Evolutionary conservation across 352 stramenopile genomes (phyloP), one percentile per base, ranked within the genome.

Genomic region (Pythium periplocum): DNA sequence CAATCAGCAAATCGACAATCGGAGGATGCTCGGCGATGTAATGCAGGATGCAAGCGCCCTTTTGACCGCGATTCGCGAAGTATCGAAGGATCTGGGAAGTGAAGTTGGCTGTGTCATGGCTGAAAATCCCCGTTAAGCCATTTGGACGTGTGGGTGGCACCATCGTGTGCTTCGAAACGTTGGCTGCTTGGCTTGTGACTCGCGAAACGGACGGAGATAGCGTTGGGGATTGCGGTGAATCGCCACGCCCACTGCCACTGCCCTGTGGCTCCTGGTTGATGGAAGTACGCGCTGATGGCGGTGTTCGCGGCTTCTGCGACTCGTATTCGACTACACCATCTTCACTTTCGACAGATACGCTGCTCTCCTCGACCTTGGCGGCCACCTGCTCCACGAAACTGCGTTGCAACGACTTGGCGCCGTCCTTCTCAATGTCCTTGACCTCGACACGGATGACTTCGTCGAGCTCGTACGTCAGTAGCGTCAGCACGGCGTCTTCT

Each of bases 51-150:
- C 84, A 94, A 17, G 68, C 71, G 10, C 81, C 84, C 44, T 90
- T 90, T 47, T 91, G 74, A 6, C 77, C 79, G 33, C 82, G 73
- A 48, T 92, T 79, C 2, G 83, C 81, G 53, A 89, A 90, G 48
- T 94, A 91, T 26, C 77, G 79, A 26, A 94, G 54, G 17, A 94
- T 78, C 56, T 94, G 82, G 48, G 79, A 86, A 30, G 78, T 76
- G 51, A 90, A 90, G 53, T 82, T 90, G 53, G 82, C 82, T 42
- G 77, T 86, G 54, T 87, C 75, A n/a, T 75, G 69, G 57, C 76
- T 84, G 59, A 87, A 87, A 51, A 92, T 83, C 17, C 77, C 78
- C 38, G 85, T 80, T 56, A 75, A 66, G 17, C 64, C 68, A 6
- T 54, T 71, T 45, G 79, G 66, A 17, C 71, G 68, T n/a, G 81